Evolutionary conservation across 352 stramenopile species (phyloP), one percentile per base, ranked within the genome.

Genomic region (Globisporangium alternatum): DNA sequence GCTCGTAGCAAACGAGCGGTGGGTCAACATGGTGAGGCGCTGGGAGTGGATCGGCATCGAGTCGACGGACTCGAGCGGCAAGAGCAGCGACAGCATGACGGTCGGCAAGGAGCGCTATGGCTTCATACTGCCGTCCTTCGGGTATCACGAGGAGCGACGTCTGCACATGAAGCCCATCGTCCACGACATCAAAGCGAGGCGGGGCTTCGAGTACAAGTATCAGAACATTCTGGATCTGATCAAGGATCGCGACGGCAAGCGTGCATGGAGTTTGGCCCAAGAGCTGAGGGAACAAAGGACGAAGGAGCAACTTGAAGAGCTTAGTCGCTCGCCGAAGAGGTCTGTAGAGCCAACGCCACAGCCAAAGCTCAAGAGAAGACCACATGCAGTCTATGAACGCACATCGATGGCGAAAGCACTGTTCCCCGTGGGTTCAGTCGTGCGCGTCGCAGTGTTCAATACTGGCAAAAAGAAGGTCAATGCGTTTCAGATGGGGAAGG

Each of bases 11-110:
- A 93, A 90, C 66, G 67, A 77, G n/a, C 57, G 60, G n/a, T 91
- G 84, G 84, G 68, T 73, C n/a, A 69, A 48, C 5, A 93, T 91
- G 79, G 56, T 90, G n/a, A 78, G 71, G 54, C 72, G 80, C 21
- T 93, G 84, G 84, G 72, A 91, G 61, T 93, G 84, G 84, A 72
- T 93, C 49, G 72, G 75, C 8, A 75, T 91, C 17, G 71, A 64
- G 9, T 48, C 67, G 7, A 74, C 49, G 17, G 64, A 76, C 53
- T 65, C 55, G 15, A 76, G 49, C 19, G 67, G 69, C 4, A 55
- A 72, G 21, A 77, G 70, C 41, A 81, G 63, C 33, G 80, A 90
- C 56, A 81, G 72, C 30, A 81, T 90, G 78, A 77, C 67, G 7
- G 68, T 88, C 2, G 80, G 80, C 1, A 77, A 78, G 15, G 62